phyloP scores from a whole-genome alignment of 2,329 filamentous ascomycete genomes.

The Myriosclerotinia curreyana region DNA sequence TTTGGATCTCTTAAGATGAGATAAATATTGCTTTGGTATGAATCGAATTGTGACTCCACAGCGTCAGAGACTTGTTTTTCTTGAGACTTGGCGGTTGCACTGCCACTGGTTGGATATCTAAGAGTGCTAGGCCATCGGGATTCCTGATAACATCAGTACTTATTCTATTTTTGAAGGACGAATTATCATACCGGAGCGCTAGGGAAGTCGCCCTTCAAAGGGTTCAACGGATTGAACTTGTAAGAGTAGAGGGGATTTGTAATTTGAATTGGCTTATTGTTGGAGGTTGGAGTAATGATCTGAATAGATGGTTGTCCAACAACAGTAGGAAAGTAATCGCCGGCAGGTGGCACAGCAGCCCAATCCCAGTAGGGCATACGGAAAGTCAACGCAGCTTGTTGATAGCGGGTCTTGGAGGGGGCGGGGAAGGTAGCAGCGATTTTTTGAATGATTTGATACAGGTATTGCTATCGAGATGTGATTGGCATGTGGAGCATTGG shows the following conservation, averaged over 20 bases:
- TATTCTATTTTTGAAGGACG: neutral
- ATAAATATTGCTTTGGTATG: conserved; percentile 30
- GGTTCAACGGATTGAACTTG: conserved; percentile 54
- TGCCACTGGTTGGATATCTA: conserved; percentile 30
- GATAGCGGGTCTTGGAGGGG: conserved; percentile 47
- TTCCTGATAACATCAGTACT: conserved; percentile 21
- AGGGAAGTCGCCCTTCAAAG: conserved; percentile 31
- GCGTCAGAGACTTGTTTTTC: conserved; percentile 29
- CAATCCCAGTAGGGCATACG: conserved; percentile 51
- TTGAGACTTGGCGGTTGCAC: conserved; percentile 28
- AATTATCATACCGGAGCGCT: conserved; percentile 21
- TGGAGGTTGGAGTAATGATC: conserved; percentile 31
- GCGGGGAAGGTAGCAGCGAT: conserved; percentile 52
- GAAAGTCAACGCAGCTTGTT: conserved; percentile 42
- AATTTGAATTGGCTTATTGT: conserved; percentile 57
- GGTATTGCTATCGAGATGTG: conserved; percentile 49
- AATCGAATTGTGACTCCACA: conserved; percentile 29
- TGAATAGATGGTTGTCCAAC: conserved; percentile 28
- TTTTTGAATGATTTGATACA: conserved; percentile 43
- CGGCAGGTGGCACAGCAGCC: conserved; percentile 43
- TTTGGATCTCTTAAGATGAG: conserved; percentile 44
- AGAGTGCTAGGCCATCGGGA: conserved; percentile 31
- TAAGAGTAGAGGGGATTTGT: conserved; percentile 62
- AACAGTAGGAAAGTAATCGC: conserved; percentile 43
- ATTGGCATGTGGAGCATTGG: neutral